Conservation (phyloP, 371 early-diverging fungal species). For the Thermomucor indicae-seudaticae region DNA sequence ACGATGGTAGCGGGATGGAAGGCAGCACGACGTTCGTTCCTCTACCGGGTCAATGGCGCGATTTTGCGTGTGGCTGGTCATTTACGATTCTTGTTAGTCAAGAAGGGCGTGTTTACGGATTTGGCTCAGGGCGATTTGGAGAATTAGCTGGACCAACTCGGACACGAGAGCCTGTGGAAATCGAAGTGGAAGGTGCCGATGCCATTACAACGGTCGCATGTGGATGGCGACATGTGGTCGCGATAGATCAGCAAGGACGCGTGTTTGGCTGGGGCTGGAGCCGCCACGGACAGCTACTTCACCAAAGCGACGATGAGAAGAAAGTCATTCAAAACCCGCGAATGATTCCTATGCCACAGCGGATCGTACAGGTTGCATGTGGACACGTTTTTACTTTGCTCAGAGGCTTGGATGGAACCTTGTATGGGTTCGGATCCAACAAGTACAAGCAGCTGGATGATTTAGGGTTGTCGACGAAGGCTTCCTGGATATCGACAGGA, state of each 20-base stretch:
- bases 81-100: conserved; percentile 42
- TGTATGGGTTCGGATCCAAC: conserved; percentile 61
- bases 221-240: conserved; percentile 62
- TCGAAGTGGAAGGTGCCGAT: conserved; percentile 10
- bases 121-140: conserved; percentile 49
- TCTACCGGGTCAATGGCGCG: conserved; percentile 22
- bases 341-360: neutral
- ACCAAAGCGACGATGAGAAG: conserved; percentile 18
- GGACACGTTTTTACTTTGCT: conserved; percentile 54
- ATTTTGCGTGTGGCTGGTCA: conserved; percentile 62
- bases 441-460: conserved; percentile 52
- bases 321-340: conserved; percentile 20
- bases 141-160: conserved; percentile 31
- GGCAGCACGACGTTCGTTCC: neutral
- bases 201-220: conserved; percentile 44
- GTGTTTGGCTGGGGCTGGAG: conserved; percentile 64
- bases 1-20: conserved; percentile 1
- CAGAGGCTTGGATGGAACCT: conserved; percentile 32
- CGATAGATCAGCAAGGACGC: conserved; percentile 30
- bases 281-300: conserved; percentile 53
- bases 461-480: neutral
- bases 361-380: conserved; percentile 37
- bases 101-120: conserved; percentile 32
- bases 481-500: conserved; percentile 49
- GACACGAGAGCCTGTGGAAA: conserved; percentile 8